These are phyloP conservation scores for Rubroboletus pulcherrimus DNA, from an alignment of 768 basidiomycete species.

Conservation along the genomic window DNA sequence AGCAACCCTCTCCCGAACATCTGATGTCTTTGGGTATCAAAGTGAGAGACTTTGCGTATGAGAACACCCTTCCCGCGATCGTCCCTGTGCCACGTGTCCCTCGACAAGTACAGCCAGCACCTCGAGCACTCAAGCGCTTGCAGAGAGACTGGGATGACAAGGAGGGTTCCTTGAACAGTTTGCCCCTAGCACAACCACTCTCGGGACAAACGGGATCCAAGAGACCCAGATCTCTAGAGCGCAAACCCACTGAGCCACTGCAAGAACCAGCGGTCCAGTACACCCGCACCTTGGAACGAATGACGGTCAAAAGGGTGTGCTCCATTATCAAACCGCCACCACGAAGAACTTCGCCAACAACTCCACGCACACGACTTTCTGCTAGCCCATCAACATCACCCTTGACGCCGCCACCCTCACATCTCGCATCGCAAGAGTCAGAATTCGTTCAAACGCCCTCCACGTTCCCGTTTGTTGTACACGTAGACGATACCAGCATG, in stretches of 20 bases:
- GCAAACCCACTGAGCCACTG: slow-evolving; percentile 35
- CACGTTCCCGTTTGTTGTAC: slow-evolving; percentile 28
- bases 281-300: slow-evolving; percentile 20
- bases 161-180: slow-evolving; percentile 12
- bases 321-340: slow-evolving; percentile 10
- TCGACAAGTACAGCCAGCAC: slow-evolving; percentile 47
- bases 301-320: slow-evolving; percentile 11
- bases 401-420: slow-evolving; percentile 26
- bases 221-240: slow-evolving; percentile 28
- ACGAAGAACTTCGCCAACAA: slow-evolving; percentile 5
- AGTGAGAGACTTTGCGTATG: slow-evolving; percentile 64
- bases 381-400: slow-evolving; percentile 28
- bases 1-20: slow-evolving; percentile 35
- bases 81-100: slow-evolving; percentile 44
- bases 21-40: slow-evolving; percentile 36
- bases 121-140: slow-evolving; percentile 37
- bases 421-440: slow-evolving; percentile 40
- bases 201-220: slow-evolving; percentile 9
- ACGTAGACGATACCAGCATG: slow-evolving; percentile 29
- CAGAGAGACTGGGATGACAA: slow-evolving; percentile 33
- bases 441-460: slow-evolving; percentile 49
- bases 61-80: slow-evolving; percentile 61
- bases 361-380: slow-evolving; percentile 6
- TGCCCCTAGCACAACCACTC: slow-evolving; percentile 6
- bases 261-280: slow-evolving; percentile 19